phyloP scores from a whole-genome alignment of 2,329 filamentous ascomycete species.

The Taxawa tesnikishii region DNA sequence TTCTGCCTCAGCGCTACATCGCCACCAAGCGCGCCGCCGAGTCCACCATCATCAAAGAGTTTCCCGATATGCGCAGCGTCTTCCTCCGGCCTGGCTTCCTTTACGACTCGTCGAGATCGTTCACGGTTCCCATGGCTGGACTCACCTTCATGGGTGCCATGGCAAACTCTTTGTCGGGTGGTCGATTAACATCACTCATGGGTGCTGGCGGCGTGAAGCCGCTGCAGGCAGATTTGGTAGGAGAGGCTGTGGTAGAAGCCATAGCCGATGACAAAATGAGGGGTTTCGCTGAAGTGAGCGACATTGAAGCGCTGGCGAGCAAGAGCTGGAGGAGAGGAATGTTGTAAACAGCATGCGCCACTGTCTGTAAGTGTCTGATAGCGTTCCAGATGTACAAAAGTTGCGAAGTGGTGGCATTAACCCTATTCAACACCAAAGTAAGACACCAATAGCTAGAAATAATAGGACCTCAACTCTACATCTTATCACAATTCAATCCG shows the following conservation, averaged over 20 bases:
- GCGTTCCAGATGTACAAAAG: no score
- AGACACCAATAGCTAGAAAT: no score
- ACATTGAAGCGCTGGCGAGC: constrained; percentile 71
- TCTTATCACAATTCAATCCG: no score
- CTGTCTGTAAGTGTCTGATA: no score
- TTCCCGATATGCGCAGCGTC: constrained; percentile 52
- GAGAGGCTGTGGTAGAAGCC: constrained; percentile 80
- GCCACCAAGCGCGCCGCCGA: constrained; percentile 88
- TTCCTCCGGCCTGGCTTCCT: constrained; percentile 81
- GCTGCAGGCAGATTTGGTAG: constrained; percentile 74
- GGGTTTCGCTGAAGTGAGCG: constrained; percentile 64
- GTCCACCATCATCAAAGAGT: constrained; percentile 21
- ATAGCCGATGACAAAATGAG: constrained; percentile 59
- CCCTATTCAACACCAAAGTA: no score
- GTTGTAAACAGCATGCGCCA: no score
- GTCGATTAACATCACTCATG: constrained; percentile 62
- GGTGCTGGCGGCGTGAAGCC: constrained; percentile 78
- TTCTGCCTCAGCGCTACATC: constrained; percentile 78
- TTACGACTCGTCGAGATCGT: constrained; percentile 69
- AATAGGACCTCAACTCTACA: no score
- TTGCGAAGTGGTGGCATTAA: no score
- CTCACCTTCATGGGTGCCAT: constrained; percentile 61
- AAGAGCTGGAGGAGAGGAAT: constrained; percentile 84
- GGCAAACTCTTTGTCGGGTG: constrained; percentile 67
- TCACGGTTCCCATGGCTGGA: constrained; percentile 77